These are phyloP conservation scores for Orychophragmus violaceus DNA, from an alignment of 345 rosid genomes.

Conservation along the genomic window DNA sequence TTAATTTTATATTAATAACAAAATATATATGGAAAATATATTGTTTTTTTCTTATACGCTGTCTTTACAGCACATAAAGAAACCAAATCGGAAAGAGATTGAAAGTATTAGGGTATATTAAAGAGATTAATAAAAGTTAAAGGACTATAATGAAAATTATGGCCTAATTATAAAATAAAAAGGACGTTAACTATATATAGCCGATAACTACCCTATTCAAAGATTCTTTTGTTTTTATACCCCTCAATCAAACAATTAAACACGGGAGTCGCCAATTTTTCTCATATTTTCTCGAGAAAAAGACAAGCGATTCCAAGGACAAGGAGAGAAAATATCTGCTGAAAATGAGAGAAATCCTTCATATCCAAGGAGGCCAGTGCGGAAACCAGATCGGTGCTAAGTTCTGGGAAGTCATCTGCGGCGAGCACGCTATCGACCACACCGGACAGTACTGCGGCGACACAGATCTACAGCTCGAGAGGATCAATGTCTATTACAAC, in stretches of 20 bases:
- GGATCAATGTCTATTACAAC: background rate
- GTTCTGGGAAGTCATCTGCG: background rate
- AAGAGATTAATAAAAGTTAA: accelerated
- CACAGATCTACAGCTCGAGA: background rate
- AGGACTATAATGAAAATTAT: background rate
- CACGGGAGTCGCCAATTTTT: slow-evolving; percentile 8
- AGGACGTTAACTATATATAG: slow-evolving; percentile 30
- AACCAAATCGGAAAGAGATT: slow-evolving; percentile 1
- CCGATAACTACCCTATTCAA: slow-evolving; percentile 14
- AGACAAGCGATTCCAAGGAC: slow-evolving; percentile 14
- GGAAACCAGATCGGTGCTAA: background rate
- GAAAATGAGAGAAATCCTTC: slow-evolving; percentile 25
- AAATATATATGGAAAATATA: slow-evolving; percentile 17
- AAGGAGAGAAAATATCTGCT: too few species aligned
- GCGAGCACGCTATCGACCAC: background rate
- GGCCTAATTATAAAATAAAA: background rate
- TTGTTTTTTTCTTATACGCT: slow-evolving; percentile 5
- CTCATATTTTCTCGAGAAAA: slow-evolving; percentile 22
- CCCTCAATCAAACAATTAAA: slow-evolving; percentile 17
- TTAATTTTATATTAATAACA: slow-evolving; percentile 1
- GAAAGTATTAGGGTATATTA: background rate
- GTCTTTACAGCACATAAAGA: slow-evolving; percentile 9
- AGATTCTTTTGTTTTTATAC: slow-evolving; percentile 24
- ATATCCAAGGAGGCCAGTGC: slow-evolving; percentile 9
- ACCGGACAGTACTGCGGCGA: background rate